These are phyloP conservation scores for Cutaneotrichosporon cavernicola DNA, from an alignment of 1,284 basidiomycete genomes.

Conservation along the genomic window DNA sequence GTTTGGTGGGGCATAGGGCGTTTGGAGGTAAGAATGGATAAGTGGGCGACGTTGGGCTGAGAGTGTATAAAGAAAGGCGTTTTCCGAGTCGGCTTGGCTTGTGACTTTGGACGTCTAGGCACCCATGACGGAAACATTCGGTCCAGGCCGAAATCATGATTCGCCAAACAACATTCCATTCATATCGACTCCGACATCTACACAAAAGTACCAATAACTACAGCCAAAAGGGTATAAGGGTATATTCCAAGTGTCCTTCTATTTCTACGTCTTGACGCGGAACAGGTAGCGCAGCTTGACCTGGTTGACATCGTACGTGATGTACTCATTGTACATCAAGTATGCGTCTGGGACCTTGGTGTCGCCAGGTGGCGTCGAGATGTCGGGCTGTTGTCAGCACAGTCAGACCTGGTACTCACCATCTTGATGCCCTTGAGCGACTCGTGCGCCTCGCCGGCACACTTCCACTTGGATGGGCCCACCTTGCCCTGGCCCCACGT, in stretches of 20 bases:
- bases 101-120: too few relatives aligned
- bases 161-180: not conserved
- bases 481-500: conserved; percentile 26
- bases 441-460: conserved; percentile 21
- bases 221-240: not conserved
- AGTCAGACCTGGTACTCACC: not conserved
- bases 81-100: too few relatives aligned
- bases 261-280: conserved; percentile 16
- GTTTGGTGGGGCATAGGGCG: not conserved
- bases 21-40: too few relatives aligned
- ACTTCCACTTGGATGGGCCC: conserved; percentile 26
- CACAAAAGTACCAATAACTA: not conserved
- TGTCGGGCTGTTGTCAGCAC: conserved; percentile 17
- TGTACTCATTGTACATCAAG: conserved; percentile 31
- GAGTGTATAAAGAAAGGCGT: too few relatives aligned
- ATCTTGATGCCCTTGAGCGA: conserved; percentile 24
- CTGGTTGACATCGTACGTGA: conserved; percentile 24
- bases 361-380: conserved; percentile 7
- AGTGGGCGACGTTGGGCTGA: too few relatives aligned
- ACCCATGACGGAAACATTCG: too few relatives aligned
- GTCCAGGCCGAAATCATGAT: not conserved
- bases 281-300: conserved; percentile 29
- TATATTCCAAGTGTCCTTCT: not conserved
- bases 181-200: not conserved
- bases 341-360: conserved; percentile 16